phyloP scores from a whole-genome alignment of 2,329 filamentous ascomycete genomes.

The Orbilia ellipsospora region DNA sequence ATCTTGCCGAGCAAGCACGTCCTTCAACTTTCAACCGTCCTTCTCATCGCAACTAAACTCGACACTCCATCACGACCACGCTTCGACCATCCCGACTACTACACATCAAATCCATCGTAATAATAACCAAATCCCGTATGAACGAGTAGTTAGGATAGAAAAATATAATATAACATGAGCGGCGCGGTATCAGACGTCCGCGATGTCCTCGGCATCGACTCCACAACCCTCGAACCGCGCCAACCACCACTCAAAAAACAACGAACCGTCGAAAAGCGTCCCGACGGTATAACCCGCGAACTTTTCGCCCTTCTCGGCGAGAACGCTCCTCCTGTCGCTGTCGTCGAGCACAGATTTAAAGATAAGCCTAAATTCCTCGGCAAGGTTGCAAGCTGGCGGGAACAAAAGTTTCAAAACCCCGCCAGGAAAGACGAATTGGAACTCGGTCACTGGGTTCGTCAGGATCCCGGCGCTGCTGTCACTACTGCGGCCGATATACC shows the following conservation, averaged over 20 bases:
- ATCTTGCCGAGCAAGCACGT: neutral
- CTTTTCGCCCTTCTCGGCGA: constrained; percentile 59
- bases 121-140: neutral
- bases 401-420: constrained; percentile 74
- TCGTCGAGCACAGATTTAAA: constrained; percentile 59
- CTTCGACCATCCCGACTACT: constrained; percentile 5
- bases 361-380: constrained; percentile 59
- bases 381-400: constrained; percentile 58
- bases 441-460: constrained; percentile 83
- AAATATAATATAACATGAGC: constrained; percentile 54
- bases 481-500: constrained; percentile 33
- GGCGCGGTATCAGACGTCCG: constrained; percentile 58
- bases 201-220: constrained; percentile 59
- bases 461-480: constrained; percentile 61
- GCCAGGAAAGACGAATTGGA: constrained; percentile 78
- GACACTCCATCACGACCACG: neutral
- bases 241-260: constrained; percentile 59
- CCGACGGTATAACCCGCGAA: constrained; percentile 60
- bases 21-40: constrained; percentile 13
- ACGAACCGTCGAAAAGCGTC: constrained; percentile 60
- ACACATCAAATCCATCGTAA: neutral
- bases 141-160: neutral
- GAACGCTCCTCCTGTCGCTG: constrained; percentile 59
- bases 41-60: constrained; percentile 1
- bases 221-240: constrained; percentile 55